A percentile compares a stretch with the other conserved stretches of the same genome.
Conservation (phyloP, 768 basidiomycete species). For the Guyanaporus albipodus region DNA sequence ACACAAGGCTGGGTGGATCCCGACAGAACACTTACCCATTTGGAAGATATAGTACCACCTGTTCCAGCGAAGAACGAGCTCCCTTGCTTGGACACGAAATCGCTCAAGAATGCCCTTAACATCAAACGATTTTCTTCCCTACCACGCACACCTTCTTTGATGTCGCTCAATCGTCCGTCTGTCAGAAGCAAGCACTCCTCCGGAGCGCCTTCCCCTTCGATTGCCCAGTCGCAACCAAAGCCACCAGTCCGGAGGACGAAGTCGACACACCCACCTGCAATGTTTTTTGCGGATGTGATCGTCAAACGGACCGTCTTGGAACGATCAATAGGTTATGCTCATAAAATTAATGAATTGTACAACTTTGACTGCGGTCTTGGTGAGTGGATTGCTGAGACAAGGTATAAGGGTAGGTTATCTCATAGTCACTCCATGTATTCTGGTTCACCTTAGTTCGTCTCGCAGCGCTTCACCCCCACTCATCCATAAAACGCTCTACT, state of each 20-base stretch:
- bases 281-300: conserved; percentile 66
- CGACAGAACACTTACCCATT: conserved; percentile 12
- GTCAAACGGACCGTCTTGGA: conserved; percentile 55
- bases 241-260: conserved; percentile 31
- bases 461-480: conserved; percentile 19
- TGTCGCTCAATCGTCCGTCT: conserved; percentile 34
- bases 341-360: conserved; percentile 80
- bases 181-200: conserved; percentile 22
- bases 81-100: conserved; percentile 21
- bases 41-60: conserved; percentile 24
- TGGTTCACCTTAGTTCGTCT: conserved; percentile 3
- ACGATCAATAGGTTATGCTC: conserved; percentile 67
- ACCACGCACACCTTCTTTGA: conserved; percentile 64
- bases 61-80: conserved; percentile 29
- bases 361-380: conserved; percentile 70
- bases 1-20: conserved; percentile 16
- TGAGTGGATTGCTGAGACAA: conserved; percentile 67
- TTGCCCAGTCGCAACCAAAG: conserved; percentile 27
- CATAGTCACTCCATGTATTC: not conserved
- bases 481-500: conserved; percentile 26
- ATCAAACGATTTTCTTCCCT: conserved; percentile 51
- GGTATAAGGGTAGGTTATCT: conserved; percentile 45
- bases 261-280: conserved; percentile 54
- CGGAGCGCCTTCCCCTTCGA: conserved; percentile 24
- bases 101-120: conserved; percentile 25